Conservation (phyloP, 2,329 filamentous ascomycete species). For the Verticillium alfalfae region DNA sequence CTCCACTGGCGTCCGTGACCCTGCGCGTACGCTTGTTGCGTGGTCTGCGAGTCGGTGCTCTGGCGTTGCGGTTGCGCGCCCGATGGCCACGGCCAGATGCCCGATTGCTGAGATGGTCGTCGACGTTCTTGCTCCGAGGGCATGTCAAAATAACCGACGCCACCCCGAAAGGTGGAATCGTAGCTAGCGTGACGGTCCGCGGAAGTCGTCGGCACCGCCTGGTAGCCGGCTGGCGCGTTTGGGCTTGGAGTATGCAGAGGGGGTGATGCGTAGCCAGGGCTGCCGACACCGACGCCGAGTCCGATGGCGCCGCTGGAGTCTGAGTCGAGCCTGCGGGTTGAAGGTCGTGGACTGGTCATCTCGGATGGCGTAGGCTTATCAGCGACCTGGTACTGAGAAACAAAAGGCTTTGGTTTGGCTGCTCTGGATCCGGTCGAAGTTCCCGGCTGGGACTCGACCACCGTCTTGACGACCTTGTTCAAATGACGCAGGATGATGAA, state of each 20-base stretch:
- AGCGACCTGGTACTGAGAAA: constrained; percentile 20
- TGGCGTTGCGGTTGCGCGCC: constrained; percentile 13
- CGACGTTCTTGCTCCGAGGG: constrained; percentile 9
- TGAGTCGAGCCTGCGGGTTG: constrained; percentile 7
- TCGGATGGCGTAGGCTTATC: constrained; percentile 33
- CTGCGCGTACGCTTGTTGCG: neutral
- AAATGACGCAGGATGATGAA: constrained; percentile 46
- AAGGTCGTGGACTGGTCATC: constrained; percentile 20
- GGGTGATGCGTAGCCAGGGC: constrained; percentile 5
- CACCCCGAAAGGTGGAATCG: constrained; percentile 16
- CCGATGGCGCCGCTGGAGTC: constrained; percentile 3
- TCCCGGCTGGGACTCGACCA: constrained; percentile 24
- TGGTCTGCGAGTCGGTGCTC: constrained; percentile 32
- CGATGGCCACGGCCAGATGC: constrained; percentile 5
- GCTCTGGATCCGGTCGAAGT: constrained; percentile 15
- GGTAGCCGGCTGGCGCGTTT: constrained; percentile 6
- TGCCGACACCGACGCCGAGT: constrained; percentile 5
- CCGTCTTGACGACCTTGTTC: constrained; percentile 34
- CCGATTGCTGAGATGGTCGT: constrained; percentile 14
- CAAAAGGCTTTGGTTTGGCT: constrained; percentile 7
- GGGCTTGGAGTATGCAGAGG: constrained; percentile 5
- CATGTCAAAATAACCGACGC: constrained; percentile 22
- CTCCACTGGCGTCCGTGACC: constrained; percentile 34
- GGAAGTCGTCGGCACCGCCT: constrained; percentile 8
- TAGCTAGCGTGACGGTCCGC: constrained; percentile 20